Base-by-base conservation (phyloP, 305 asterid species). In the Solanum aculeatissimum region DNA sequence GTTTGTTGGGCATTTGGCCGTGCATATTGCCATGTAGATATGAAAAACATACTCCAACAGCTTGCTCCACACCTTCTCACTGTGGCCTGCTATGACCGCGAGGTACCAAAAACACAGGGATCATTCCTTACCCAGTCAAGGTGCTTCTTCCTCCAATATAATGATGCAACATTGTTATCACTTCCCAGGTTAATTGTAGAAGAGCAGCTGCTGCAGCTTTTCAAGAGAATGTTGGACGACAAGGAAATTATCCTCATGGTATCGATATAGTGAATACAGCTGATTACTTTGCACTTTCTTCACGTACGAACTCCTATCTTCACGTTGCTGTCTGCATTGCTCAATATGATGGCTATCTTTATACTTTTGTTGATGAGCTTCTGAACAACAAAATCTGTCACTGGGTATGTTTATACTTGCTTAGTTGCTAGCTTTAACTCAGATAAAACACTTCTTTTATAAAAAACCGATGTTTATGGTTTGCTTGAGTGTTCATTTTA, bases 131-230 rank as follows among this genome's bases (percentile, higher is more conserved):
- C 54, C 69, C 18, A 71, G 80, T 88, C 35, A 51, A 68, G 38
- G 83, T 86, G 63, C 40, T 70, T 87, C 65, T 84, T 85, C 55
- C 84, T 77, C 40, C 86, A 85, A 70, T 42, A 69, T 7, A 79
- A 89, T 88, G 83, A 85, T 89, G 85, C 89, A 82, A 68, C 57
- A 81, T 55, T 79, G 86, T 83, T 83, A 84, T 88, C 85, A 78
- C 85, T 91, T 85, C 82, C 84, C 88, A 97, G 99, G 99, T 97
- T 85, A 97, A 97, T 88, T 97, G 99, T 91, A 91, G 99, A 94
- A 92, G 99, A 92, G 98, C 99, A 86, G 98, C 99, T 0, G 98
- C 99, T 1, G 99, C 99, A 89, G 99, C 98, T 90, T 97, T 97
- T 93, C 99, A 97, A 95, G 99, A 97, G 90, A 97, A 97, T 90